Conservation (phyloP, 1,139 yeast genomes). For the Candida albicans region DNA sequence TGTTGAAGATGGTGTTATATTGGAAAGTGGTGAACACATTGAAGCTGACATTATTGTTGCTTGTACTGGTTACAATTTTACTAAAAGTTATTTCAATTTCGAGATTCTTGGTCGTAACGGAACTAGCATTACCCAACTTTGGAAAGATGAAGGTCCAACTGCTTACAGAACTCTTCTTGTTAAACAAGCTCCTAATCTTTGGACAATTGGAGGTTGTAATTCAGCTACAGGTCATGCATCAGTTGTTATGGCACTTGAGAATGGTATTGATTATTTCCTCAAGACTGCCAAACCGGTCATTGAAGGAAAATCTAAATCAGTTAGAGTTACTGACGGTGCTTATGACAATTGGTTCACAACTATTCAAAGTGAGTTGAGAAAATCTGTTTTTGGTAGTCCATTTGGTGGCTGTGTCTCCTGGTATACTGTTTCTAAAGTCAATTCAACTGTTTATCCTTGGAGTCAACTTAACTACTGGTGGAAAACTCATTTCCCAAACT, state of each 20-base stretch:
- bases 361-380: slow-evolving; percentile 28
- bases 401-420: slow-evolving; percentile 49
- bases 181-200: slow-evolving; percentile 38
- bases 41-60: slow-evolving; percentile 45
- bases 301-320: slow-evolving; percentile 29
- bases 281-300: slow-evolving; percentile 30
- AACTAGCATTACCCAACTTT: slow-evolving; percentile 19
- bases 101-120: slow-evolving; percentile 32
- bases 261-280: slow-evolving; percentile 28
- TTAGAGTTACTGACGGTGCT: slow-evolving; percentile 32
- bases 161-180: slow-evolving; percentile 40
- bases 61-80: slow-evolving; percentile 42
- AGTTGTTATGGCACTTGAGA: slow-evolving; percentile 44
- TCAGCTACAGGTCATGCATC: slow-evolving; percentile 48
- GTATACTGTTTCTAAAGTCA: slow-evolving; percentile 32
- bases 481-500: slow-evolving; percentile 28
- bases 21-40: slow-evolving; percentile 30
- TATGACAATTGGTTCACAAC: slow-evolving; percentile 38
- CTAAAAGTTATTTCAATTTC: slow-evolving; percentile 20
- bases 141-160: slow-evolving; percentile 33
- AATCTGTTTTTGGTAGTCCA: slow-evolving; percentile 38
- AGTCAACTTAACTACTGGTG: slow-evolving; percentile 38
- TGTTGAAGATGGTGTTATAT: slow-evolving; percentile 29
- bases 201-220: slow-evolving; percentile 43
- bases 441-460: slow-evolving; percentile 40